Conservation (phyloP, 2,329 filamentous ascomycete genomes). For the Diaporthe amygdali region DNA sequence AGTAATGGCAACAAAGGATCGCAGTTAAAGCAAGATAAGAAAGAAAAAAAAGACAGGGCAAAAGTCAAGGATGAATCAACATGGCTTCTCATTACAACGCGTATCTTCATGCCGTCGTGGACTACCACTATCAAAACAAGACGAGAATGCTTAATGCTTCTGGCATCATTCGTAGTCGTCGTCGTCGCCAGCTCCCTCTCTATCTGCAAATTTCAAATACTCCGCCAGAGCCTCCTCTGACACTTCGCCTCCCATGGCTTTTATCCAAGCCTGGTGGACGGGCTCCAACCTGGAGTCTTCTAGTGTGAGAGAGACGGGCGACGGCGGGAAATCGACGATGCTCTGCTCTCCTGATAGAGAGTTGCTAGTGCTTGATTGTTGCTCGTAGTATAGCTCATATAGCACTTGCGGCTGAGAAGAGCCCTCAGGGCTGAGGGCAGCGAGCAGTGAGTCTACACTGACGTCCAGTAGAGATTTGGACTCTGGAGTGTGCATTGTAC, state of each 20-base stretch:
- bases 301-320: constrained; percentile 72
- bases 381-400: constrained; percentile 63
- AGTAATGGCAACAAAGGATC: neutral
- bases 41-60: neutral
- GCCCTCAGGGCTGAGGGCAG: constrained; percentile 32
- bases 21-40: neutral
- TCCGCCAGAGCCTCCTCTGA: constrained; percentile 47
- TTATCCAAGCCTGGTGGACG: constrained; percentile 74
- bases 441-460: constrained; percentile 48
- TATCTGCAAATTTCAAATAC: constrained; percentile 82
- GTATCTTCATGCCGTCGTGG: constrained; percentile 22
- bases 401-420: constrained; percentile 41
- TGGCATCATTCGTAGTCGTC: constrained; percentile 52
- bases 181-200: constrained; percentile 66
- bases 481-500: constrained; percentile 41
- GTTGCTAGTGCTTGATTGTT: constrained; percentile 32
- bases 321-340: constrained; percentile 61
- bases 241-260: constrained; percentile 57
- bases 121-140: neutral
- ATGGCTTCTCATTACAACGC: constrained; percentile 28
- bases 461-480: constrained; percentile 45
- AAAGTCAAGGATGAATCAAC: constrained; percentile 16
- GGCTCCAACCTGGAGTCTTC: constrained; percentile 71
- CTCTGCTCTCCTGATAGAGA: constrained; percentile 40
- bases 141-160: neutral